These are phyloP conservation scores for Leptomonas pyrrhocoris DNA, from an alignment of 208 protist species.

Conservation along the genomic window DNA sequence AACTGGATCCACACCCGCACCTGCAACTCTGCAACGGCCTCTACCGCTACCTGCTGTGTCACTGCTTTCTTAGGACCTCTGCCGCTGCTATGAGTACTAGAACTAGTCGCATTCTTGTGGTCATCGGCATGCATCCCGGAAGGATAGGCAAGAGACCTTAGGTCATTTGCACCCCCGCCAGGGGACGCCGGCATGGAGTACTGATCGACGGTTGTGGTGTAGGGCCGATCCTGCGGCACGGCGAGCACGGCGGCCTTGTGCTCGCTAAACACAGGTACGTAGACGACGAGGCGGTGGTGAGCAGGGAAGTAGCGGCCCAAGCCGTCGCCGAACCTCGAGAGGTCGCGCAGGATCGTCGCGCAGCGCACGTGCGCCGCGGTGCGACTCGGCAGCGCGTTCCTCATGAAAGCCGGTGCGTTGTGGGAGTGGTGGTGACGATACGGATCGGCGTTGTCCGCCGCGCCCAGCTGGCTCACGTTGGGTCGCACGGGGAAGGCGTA, in stretches of 20 bases:
- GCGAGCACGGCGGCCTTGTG: slow-evolving; percentile 25
- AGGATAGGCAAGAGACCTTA: background rate
- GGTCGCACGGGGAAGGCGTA: slow-evolving; percentile 39
- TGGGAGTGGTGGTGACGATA: slow-evolving; percentile 43
- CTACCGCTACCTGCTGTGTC: slow-evolving; percentile 29
- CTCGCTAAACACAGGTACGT: slow-evolving; percentile 48
- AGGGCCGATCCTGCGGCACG: slow-evolving; percentile 26
- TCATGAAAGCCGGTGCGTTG: slow-evolving; percentile 40
- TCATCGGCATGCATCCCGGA: background rate
- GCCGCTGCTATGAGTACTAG: background rate
- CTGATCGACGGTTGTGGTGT: slow-evolving; percentile 25
- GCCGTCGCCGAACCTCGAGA: slow-evolving; percentile 57
- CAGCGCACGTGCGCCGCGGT: slow-evolving; percentile 26
- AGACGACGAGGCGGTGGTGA: slow-evolving; percentile 31
- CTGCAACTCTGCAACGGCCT: slow-evolving; percentile 37
- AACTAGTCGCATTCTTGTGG: background rate
- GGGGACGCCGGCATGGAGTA: background rate
- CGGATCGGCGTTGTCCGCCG: slow-evolving; percentile 14
- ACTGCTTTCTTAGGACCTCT: slow-evolving; percentile 5
- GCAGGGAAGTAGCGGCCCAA: slow-evolving; percentile 30
- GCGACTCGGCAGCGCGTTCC: slow-evolving; percentile 26
- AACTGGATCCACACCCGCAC: slow-evolving; percentile 41
- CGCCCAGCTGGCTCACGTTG: slow-evolving; percentile 36
- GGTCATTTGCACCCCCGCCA: background rate
- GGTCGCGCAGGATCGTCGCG: slow-evolving; percentile 44